Conservation (phyloP, 2,329 filamentous ascomycete species). For the Aspergillus brunneoviolaceus region DNA sequence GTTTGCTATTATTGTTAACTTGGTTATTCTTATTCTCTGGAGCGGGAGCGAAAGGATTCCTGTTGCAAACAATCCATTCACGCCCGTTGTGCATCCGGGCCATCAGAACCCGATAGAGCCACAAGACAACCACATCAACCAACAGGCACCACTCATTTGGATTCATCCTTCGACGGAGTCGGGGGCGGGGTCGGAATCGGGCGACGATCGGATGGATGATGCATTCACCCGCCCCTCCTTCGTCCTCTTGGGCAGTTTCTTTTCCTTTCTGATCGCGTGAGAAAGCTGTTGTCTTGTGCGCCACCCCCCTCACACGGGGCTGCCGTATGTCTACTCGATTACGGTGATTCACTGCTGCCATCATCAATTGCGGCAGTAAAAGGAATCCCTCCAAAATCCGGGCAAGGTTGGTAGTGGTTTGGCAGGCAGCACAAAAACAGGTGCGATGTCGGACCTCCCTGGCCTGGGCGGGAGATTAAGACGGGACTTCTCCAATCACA, state of each 20-base stretch:
- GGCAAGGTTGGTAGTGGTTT: too few species aligned
- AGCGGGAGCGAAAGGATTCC: too few species aligned
- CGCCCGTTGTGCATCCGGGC: too few species aligned
- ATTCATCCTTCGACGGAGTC: background rate
- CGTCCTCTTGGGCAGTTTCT: background rate
- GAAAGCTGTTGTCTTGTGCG: background rate
- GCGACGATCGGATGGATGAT: background rate
- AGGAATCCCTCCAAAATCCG: too few species aligned
- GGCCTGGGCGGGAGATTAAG: background rate
- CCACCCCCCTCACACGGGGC: too few species aligned
- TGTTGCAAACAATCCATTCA: too few species aligned
- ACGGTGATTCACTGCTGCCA: too few species aligned
- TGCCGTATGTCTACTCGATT: too few species aligned
- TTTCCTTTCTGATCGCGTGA: background rate
- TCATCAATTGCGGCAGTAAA: too few species aligned
- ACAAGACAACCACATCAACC: background rate
- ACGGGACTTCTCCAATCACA: background rate
- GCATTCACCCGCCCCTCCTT: background rate
- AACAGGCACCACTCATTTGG: background rate
- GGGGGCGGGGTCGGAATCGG: conserved; percentile 3
- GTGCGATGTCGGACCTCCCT: background rate
- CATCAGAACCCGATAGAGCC: background rate
- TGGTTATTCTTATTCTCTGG: too few species aligned
- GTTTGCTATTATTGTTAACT: too few species aligned
- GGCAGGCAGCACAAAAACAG: background rate